These are phyloP conservation scores for Domatiomyces catenatus DNA, from an alignment of 2,329 filamentous ascomycete genomes.

Conservation along the genomic window DNA sequence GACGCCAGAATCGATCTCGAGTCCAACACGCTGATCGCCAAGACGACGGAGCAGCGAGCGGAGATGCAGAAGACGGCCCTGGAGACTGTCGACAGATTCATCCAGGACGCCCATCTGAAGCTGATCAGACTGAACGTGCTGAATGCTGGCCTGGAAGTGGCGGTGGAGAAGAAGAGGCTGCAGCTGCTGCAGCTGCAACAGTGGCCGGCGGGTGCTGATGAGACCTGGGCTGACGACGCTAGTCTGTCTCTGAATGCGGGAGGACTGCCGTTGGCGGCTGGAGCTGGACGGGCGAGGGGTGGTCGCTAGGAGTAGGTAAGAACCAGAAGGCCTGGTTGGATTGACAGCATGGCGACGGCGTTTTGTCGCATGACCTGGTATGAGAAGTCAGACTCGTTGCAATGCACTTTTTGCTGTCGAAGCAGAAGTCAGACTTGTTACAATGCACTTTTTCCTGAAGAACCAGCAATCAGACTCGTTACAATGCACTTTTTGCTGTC, in stretches of 20 bases:
- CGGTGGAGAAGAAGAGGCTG: constrained; percentile 18
- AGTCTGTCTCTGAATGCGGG: not conserved
- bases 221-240: not conserved
- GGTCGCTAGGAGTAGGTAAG: not conserved
- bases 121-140: constrained; percentile 63
- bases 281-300: not conserved
- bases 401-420: too few relatives aligned
- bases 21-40: constrained; percentile 61
- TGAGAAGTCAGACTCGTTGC: not conserved
- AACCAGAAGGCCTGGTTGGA: not conserved
- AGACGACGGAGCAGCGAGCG: constrained; percentile 49
- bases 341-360: not conserved
- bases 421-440: too few relatives aligned
- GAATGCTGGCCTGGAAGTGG: constrained; percentile 60
- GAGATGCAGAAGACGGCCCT: constrained; percentile 57
- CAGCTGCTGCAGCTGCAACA: not conserved
- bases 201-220: not conserved
- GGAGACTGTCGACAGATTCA: constrained; percentile 53
- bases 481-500: too few relatives aligned
- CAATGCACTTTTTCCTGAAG: too few relatives aligned
- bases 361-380: not conserved
- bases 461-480: too few relatives aligned
- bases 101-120: constrained; percentile 58
- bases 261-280: not conserved
- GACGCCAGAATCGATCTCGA: constrained; percentile 74